Base-by-base conservation (phyloP, 306 rosid species). In the Herpetospermum pedunculosum region DNA sequence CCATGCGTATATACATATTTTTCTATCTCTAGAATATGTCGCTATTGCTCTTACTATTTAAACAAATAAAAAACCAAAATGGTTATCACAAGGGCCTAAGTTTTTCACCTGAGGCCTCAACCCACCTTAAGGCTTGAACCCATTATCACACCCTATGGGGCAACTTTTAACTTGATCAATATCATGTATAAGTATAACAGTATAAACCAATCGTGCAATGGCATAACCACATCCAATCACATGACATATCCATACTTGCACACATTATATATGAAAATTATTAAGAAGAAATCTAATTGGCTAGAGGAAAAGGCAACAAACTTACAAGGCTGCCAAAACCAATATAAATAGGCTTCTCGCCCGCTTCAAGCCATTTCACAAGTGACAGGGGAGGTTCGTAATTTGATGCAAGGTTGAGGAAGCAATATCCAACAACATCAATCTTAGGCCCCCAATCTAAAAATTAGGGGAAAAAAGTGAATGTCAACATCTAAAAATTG, bases 381-480 rank as follows among this genome's bases (percentile, higher is more conserved):
- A 94, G 95, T 48, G 81, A 16, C 57, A 88, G 91, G 0, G 97
- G 97, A 75, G 98, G 97, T 84, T 89, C 89, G 76, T 81, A 94
- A 80, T 94, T 94, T 72, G 96, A 91, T 35, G 97, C 98, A 78
- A 94, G 97, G 87, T 94, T 97, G 78, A 94, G 98, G 88, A 94
- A 94, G 88, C 98, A 91, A 86, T 91, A 94, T 62, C 98, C 98
- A 30, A 94, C 98, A 50, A 91, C 96, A 80, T 94, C 98, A 59
- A 91, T 80, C 86, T 86, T 85, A 4, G 91, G 92, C 69, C 98
- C 98, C 98, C 98, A 94, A 85, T 94, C 98, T 94, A 87, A 77
- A 84, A 80, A 84, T 77, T 43, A 60, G 16, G 41, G 62, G 50
- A 48, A 77, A 67, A 29, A 34, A 32, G 23, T 41, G 72, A 43